Percentiles rank a stretch among this genome's conserved stretches.
These are phyloP conservation scores for Trametes versicolor DNA, from an alignment of 1,284 basidiomycete species.

Conservation along the genomic window DNA sequence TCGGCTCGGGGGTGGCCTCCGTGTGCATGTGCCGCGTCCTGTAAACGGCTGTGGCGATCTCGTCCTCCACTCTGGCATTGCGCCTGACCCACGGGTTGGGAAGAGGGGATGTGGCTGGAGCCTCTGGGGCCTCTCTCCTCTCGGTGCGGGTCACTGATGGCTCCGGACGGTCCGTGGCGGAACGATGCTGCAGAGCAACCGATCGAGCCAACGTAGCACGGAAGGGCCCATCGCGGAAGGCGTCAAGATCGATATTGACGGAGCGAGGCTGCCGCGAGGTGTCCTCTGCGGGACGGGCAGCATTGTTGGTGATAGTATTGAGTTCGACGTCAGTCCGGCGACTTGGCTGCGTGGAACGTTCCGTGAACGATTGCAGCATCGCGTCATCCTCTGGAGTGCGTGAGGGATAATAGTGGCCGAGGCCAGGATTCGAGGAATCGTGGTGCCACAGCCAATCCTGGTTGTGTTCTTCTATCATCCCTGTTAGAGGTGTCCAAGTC, in stretches of 20 bases:
- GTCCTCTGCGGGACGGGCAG: background rate
- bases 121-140: background rate
- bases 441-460: background rate
- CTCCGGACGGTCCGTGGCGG: background rate
- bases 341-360: background rate
- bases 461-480: background rate
- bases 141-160: background rate
- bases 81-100: background rate
- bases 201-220: slow-evolving; percentile 36
- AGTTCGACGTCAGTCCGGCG: background rate
- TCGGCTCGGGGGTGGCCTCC: background rate
- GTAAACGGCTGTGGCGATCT: background rate
- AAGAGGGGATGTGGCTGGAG: background rate
- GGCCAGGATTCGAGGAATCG: background rate
- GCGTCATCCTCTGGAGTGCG: slow-evolving; percentile 17
- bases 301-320: background rate
- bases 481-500: background rate
- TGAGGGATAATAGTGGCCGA: background rate
- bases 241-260: slow-evolving; percentile 27
- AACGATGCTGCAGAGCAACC: slow-evolving; percentile 26
- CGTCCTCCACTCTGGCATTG: background rate
- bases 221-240: slow-evolving; percentile 37
- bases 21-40: background rate
- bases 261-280: background rate
- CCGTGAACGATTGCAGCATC: slow-evolving; percentile 22